Evolutionary conservation across 2,329 filamentous ascomycete genomes (phyloP), one percentile per base, ranked within the genome.

Genomic region (Colletotrichum abscissum): DNA sequence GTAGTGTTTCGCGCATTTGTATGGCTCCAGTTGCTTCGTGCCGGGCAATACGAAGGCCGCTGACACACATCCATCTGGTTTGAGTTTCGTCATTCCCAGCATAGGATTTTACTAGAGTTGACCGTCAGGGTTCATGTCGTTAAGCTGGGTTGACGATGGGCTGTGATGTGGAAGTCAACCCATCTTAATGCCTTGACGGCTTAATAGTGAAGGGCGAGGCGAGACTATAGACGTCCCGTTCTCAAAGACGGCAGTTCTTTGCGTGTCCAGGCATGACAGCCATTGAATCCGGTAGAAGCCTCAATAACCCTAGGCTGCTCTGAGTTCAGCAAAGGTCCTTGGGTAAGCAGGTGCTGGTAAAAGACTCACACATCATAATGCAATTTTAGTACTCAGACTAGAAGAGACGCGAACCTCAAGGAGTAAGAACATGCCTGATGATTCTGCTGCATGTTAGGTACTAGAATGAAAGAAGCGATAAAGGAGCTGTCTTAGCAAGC

Each of bases 111-210:
- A 14, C 12, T 24, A 12, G n/a, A 4, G n/a, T 64, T 14, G n/a
- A 8, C 9, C 5, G 11, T 38, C 30, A 16, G 6, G 11, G 7
- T 16, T 55, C 42, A 49, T 19, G 42, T 49, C 5, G 42, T 49
- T 49, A 7, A 28, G n/a, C 49, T 49, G 19, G 7, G 33, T 24
- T 19, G 33, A 19, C 22, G 57, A 42, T 35, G 6, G 26, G 22
- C 33, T n/a, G n/a, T 35, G 26, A 30, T 14, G 28, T 16, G 56
- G 56, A 26, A 5, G 30, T 6, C 24, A 22, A 30, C n/a, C 42
- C 57, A 52, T 58, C 66, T 63, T 69, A 69, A 11, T 58, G 54
- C 58, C 54, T 24, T 33, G n/a, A 33, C 19, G 33, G 58, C 58
- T 55, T 28, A 26, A 24, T 49, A 26, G 42, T 6, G 35, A 22